Evolutionary conservation across 768 basidiomycete species (phyloP).

Genomic region (Chalciporus sphaerocephalus): DNA sequence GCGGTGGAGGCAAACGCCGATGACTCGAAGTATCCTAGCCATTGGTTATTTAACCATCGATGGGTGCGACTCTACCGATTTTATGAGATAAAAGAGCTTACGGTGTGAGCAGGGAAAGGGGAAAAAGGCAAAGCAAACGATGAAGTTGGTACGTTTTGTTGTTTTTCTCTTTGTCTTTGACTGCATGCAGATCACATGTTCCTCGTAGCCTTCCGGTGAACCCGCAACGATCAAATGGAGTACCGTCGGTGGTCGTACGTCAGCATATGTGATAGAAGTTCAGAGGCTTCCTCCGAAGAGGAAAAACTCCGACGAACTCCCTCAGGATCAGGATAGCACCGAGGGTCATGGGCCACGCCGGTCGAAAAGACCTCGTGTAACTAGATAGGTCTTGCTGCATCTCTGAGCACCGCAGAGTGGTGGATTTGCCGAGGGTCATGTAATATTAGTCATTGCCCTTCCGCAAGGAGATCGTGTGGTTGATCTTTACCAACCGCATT

Average conservation of each 20-base stretch:
- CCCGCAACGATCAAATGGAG: conserved; percentile 72
- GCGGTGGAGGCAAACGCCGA: conserved; percentile 73
- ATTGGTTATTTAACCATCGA: conserved; percentile 67
- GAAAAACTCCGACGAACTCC: neutral
- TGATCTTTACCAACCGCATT: too few species aligned
- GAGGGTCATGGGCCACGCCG: neutral
- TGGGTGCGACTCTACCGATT: conserved; percentile 43
- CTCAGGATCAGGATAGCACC: neutral
- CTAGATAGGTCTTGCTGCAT: neutral
- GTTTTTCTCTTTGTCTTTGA: neutral
- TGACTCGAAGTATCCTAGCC: conserved; percentile 56
- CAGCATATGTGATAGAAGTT: conserved; percentile 64
- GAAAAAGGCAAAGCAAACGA: conserved; percentile 43
- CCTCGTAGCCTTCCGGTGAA: conserved; percentile 57
- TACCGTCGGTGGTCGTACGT: conserved; percentile 74
- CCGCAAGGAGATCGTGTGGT: too few species aligned
- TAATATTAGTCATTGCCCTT: neutral
- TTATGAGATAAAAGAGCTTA: conserved; percentile 1
- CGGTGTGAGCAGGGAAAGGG: conserved; percentile 47
- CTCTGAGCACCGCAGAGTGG: neutral
- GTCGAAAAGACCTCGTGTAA: conserved; percentile 10
- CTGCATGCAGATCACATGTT: conserved; percentile 3
- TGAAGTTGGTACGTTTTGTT: conserved; percentile 43
- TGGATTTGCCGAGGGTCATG: neutral
- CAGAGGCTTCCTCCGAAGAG: conserved; percentile 37